Evolutionary conservation across 257 asterid species (phyloP).

Genomic region (Rehmannia glutinosa): DNA sequence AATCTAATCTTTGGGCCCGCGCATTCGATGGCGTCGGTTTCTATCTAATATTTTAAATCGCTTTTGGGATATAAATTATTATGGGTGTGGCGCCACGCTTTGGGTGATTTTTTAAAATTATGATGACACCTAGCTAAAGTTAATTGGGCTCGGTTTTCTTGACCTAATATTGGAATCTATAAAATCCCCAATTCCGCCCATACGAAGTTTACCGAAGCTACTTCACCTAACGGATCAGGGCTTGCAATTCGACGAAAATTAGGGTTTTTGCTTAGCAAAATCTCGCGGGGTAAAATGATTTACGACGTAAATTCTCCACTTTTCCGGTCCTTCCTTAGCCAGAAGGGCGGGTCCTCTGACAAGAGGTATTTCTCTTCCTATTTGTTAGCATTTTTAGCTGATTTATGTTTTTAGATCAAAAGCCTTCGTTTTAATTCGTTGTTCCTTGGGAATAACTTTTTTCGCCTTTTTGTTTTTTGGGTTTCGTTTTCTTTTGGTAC

Average conservation of each 20-base stretch:
- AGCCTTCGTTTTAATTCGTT: not conserved
- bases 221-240: conserved; percentile 15
- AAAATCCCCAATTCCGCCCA: not conserved
- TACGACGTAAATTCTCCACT: conserved; percentile 55
- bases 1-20: too few species aligned
- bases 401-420: not conserved
- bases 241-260: conserved; percentile 10
- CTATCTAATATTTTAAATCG: too few species aligned
- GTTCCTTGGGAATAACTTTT: not conserved
- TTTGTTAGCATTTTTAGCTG: not conserved
- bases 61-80: too few species aligned
- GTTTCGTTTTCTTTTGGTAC: too few species aligned
- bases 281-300: conserved; percentile 28
- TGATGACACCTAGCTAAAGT: too few species aligned
- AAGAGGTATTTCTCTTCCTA: conserved; percentile 28
- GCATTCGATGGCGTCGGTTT: too few species aligned
- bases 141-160: not conserved
- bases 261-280: conserved; percentile 20
- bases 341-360: conserved; percentile 49
- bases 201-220: too few species aligned
- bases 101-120: too few species aligned
- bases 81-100: too few species aligned
- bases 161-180: not conserved
- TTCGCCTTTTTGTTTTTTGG: too few species aligned
- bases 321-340: conserved; percentile 54